Evolutionary conservation across 1,139 yeast species (phyloP).

Genomic region (Yarrowia galli): DNA sequence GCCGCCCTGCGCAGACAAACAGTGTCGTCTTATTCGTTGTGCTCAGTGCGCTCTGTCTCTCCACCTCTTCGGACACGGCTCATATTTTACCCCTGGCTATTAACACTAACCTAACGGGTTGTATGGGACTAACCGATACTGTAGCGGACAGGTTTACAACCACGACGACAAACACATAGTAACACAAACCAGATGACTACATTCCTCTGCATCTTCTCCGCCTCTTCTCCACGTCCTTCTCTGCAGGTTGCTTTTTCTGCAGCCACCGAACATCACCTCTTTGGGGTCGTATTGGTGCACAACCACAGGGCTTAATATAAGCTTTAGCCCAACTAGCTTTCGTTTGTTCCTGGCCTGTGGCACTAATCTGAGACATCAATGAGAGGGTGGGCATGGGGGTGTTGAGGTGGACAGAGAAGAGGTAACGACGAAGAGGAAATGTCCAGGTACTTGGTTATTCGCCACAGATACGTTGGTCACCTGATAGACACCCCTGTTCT

Average conservation of each 20-base stretch:
- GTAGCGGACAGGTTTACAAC: too few relatives aligned
- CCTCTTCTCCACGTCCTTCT: background rate
- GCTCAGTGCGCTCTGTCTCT: too few relatives aligned
- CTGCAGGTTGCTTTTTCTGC: background rate
- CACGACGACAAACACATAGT: too few relatives aligned
- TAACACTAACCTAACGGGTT: background rate
- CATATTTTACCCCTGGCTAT: background rate
- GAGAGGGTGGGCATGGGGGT: conserved; percentile 6
- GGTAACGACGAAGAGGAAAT: too few relatives aligned
- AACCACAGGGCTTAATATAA: conserved; percentile 3
- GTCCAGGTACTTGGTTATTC: too few relatives aligned
- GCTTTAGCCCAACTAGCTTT: background rate
- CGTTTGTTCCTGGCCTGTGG: conserved; percentile 22
- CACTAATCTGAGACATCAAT: background rate
- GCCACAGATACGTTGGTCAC: too few relatives aligned
- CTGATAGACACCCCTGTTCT: background rate
- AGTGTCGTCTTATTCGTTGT: too few relatives aligned
- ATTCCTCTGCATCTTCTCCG: too few relatives aligned
- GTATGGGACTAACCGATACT: too few relatives aligned
- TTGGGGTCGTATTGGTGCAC: conserved; percentile 5
- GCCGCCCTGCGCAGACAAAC: too few relatives aligned
- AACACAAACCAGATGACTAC: too few relatives aligned
- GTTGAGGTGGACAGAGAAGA: background rate
- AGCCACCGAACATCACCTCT: background rate
- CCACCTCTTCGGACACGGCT: background rate